Evolutionary conservation across 306 rosid species (phyloP).

Genomic region (Rosa persica): DNA sequence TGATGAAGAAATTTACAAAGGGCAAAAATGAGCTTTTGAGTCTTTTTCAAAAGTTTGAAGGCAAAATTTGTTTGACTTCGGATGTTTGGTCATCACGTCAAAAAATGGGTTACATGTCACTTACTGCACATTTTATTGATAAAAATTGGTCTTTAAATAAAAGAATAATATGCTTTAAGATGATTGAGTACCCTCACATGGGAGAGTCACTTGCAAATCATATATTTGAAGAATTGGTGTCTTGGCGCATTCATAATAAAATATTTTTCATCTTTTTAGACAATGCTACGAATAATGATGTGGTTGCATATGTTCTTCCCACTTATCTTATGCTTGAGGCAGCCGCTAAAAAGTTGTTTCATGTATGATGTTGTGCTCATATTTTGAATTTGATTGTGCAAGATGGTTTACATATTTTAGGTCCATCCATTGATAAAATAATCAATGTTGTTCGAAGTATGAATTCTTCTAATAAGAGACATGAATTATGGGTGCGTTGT

Average conservation of each 20-base stretch:
- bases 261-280: background rate
- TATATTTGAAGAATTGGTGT: background rate
- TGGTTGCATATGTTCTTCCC: background rate
- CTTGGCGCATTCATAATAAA: background rate
- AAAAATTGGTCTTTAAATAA: too few species aligned
- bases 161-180: too few species aligned
- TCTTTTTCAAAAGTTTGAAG: background rate
- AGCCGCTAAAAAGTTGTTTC: background rate
- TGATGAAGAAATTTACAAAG: background rate
- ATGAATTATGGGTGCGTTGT: background rate
- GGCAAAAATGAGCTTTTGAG: background rate
- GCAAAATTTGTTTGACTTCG: background rate
- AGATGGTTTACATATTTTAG: too few species aligned
- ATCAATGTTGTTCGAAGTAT: background rate
- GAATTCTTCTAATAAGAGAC: background rate
- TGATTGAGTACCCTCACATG: background rate
- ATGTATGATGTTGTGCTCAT: background rate
- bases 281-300: background rate
- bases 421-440: too few species aligned
- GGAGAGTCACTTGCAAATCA: background rate
- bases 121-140: background rate
- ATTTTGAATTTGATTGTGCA: too few species aligned
- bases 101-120: background rate
- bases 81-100: background rate
- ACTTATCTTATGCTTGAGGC: background rate